These are phyloP conservation scores for Phytophthora citricola DNA, from an alignment of 352 stramenopile species.

Conservation along the genomic window DNA sequence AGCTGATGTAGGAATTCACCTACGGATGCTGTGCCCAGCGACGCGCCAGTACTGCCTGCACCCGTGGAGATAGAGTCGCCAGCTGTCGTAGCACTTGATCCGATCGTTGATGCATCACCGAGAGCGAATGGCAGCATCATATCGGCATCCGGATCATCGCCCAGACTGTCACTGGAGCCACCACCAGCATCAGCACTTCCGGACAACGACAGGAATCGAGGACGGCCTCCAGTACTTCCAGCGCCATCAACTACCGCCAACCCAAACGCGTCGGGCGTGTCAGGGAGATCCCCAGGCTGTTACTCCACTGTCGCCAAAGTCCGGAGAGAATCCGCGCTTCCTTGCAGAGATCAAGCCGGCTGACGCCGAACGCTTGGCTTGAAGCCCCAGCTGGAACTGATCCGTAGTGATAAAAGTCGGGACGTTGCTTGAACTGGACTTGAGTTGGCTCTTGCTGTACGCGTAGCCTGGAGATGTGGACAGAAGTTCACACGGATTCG, in stretches of 20 bases:
- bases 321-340: conserved; percentile 62
- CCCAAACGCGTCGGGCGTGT: conserved; percentile 71
- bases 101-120: conserved; percentile 37
- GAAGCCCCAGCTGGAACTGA: conserved; percentile 44
- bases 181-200: conserved; percentile 19
- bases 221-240: conserved; percentile 30
- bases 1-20: conserved; percentile 83
- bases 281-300: conserved; percentile 70
- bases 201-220: conserved; percentile 53
- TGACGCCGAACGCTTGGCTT: conserved; percentile 28
- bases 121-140: conserved; percentile 78
- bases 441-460: conserved; percentile 73
- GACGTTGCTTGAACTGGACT: conserved; percentile 47
- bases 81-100: conserved; percentile 52
- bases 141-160: conserved; percentile 39
- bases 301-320: conserved; percentile 65
- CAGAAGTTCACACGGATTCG: conserved; percentile 70
- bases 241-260: conserved; percentile 50
- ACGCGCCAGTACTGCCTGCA: conserved; percentile 19
- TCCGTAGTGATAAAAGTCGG: conserved; percentile 72
- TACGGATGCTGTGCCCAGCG: conserved; percentile 68
- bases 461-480: conserved; percentile 79
- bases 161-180: conserved; percentile 3
- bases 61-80: conserved; percentile 46
- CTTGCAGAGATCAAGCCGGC: conserved; percentile 30